A percentile compares a stretch with the other conserved stretches of the same genome.
phyloP scores from a whole-genome alignment of 139 green algal species.

The Astrephomene gubernaculifera region DNA sequence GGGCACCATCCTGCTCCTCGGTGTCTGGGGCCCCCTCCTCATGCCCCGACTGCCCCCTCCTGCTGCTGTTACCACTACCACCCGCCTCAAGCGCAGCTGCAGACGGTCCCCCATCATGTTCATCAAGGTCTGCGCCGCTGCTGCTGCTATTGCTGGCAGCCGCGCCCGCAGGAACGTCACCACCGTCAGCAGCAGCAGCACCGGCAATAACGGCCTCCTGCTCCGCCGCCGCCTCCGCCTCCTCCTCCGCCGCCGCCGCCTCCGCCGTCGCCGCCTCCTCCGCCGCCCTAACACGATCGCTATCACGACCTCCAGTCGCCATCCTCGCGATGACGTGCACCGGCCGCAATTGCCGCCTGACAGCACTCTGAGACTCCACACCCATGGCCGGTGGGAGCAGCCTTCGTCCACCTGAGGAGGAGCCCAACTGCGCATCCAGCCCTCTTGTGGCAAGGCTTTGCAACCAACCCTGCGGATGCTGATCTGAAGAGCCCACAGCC shows the following conservation, averaged over 20 bases:
- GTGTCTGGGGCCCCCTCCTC: no score
- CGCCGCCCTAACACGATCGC: neutral
- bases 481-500: neutral
- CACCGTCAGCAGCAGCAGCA: no score
- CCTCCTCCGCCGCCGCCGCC: neutral
- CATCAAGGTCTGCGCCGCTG: no score
- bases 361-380: neutral
- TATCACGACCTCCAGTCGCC: neutral
- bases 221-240: neutral
- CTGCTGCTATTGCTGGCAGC: no score
- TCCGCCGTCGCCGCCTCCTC: neutral
- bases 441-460: no score
- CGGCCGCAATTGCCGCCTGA: neutral
- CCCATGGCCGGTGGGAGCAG: constrained; percentile 23
- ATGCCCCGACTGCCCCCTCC: no score
- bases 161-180: no score
- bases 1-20: neutral
- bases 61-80: neutral
- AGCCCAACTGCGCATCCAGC: neutral
- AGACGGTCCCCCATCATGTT: no score
- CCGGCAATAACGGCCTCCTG: no score
- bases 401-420: neutral
- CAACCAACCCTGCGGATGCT: neutral
- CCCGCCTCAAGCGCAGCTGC: neutral
- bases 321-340: neutral